Percentiles rank a stretch among this genome's conserved stretches.
Conservation (phyloP, 163 green algal species). For the Scenedesmus sp. region DNA sequence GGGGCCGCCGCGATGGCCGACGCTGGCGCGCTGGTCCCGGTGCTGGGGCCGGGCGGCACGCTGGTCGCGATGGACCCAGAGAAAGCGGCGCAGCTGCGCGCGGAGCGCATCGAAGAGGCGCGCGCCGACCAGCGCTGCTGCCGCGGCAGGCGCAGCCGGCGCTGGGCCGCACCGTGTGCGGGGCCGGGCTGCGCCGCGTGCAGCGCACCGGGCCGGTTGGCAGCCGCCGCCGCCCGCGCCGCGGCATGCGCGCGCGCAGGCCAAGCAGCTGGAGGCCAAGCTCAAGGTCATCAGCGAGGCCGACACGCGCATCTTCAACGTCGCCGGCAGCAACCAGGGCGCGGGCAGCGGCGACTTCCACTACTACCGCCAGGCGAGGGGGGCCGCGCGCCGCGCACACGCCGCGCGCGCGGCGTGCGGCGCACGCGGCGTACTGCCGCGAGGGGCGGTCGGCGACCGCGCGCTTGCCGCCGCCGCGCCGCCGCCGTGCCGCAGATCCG, state of each 20-base stretch:
- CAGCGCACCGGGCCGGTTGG: not conserved
- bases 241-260: slow-evolving; percentile 48
- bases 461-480: too few species aligned
- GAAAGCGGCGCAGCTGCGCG: not conserved
- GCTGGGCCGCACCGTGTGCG: too few species aligned
- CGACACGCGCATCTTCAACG: slow-evolving; percentile 68
- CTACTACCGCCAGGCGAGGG: slow-evolving; percentile 72
- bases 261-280: slow-evolving; percentile 78
- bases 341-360: slow-evolving; percentile 83
- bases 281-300: slow-evolving; percentile 80
- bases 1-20: too few species aligned
- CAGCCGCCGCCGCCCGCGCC: not conserved
- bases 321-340: slow-evolving; percentile 75
- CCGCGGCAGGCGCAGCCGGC: too few species aligned
- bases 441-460: too few species aligned
- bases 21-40: slow-evolving; percentile 35
- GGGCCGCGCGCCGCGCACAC: not conserved
- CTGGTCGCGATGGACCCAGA: slow-evolving; percentile 28
- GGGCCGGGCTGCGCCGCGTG: too few species aligned
- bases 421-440: too few species aligned
- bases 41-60: not conserved
- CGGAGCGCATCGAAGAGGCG: slow-evolving; percentile 39
- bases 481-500: slow-evolving; percentile 54
- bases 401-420: not conserved
- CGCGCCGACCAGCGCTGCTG: not conserved